These are phyloP conservation scores for Solanum sejunctum DNA, from an alignment of 257 asterid species.

Conservation along the genomic window DNA sequence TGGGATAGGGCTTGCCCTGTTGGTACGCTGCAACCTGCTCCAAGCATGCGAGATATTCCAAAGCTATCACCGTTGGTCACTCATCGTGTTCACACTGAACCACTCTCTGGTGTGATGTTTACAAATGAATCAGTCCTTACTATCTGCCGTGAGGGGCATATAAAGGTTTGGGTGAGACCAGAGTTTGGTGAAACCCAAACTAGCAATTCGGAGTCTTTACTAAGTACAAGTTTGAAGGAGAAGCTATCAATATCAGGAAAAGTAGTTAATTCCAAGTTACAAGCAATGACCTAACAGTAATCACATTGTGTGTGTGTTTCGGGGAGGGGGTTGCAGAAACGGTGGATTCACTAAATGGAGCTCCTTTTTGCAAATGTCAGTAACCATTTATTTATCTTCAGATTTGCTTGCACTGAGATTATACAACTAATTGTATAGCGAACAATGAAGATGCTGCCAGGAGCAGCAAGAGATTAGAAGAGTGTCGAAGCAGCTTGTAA, in stretches of 20 bases:
- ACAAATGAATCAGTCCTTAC: constrained; percentile 82
- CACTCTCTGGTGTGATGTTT: constrained; percentile 78
- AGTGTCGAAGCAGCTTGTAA: not conserved
- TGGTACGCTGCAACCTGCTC: constrained; percentile 80
- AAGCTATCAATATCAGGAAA: constrained; percentile 40
- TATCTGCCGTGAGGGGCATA: constrained; percentile 82
- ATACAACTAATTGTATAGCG: not conserved
- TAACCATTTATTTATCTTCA: not conserved
- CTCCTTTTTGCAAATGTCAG: not conserved
- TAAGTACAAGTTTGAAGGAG: constrained; percentile 45
- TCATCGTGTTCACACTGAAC: constrained; percentile 93
- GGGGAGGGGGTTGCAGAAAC: not conserved
- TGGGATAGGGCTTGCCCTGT: constrained; percentile 80
- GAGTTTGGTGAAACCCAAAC: constrained; percentile 50
- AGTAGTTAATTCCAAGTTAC: constrained; percentile 28
- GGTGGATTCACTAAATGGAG: not conserved
- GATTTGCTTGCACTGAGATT: not conserved
- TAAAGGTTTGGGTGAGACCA: constrained; percentile 92
- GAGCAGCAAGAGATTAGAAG: not conserved
- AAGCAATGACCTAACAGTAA: constrained; percentile 29
- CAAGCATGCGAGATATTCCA: constrained; percentile 82
- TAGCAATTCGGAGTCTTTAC: constrained; percentile 39
- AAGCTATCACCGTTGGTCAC: constrained; percentile 77
- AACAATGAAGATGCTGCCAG: not conserved
- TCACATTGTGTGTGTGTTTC: not conserved